Conservation (phyloP, 1,284 basidiomycete genomes). For the Tilletia indica region DNA sequence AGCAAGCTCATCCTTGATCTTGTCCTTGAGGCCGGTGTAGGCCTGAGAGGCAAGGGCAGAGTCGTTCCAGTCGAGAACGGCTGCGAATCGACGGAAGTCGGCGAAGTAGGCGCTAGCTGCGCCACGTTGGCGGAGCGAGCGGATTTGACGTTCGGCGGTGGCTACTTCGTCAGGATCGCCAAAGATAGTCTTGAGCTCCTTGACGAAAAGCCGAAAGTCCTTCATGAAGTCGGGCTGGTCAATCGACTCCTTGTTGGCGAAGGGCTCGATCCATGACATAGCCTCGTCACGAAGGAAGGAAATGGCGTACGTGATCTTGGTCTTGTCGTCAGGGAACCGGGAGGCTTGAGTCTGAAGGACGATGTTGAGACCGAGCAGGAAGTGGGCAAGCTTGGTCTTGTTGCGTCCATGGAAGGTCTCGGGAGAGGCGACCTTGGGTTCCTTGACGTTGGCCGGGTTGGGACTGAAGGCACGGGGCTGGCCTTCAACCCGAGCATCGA, state of each 20-base stretch:
- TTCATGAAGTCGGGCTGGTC: neutral
- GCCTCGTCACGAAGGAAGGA: conserved; percentile 1
- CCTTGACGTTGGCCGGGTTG: neutral
- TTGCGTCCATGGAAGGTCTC: neutral
- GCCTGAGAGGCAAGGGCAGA: conserved; percentile 4
- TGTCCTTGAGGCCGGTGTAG: conserved; percentile 1
- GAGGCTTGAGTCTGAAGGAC: neutral
- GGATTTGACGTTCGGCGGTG: neutral
- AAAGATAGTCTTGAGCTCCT: neutral
- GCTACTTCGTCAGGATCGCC: conserved; percentile 4
- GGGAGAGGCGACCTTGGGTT: conserved; percentile 2
- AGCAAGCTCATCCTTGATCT: conserved; percentile 6
- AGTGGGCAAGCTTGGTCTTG: conserved; percentile 1
- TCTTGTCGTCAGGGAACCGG: neutral
- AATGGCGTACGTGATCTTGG: neutral
- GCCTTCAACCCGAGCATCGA: neutral
- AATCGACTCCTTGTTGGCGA: neutral
- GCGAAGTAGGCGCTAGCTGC: neutral
- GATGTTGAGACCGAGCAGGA: conserved; percentile 3
- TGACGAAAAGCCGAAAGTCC: neutral
- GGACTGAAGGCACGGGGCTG: no score
- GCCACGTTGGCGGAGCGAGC: neutral
- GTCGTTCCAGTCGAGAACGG: conserved; percentile 9
- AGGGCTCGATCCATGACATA: conserved; percentile 4
- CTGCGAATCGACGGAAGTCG: neutral